Conservation (phyloP, 2,329 filamentous ascomycete species). For the Thermothelomyces thermophilus region DNA sequence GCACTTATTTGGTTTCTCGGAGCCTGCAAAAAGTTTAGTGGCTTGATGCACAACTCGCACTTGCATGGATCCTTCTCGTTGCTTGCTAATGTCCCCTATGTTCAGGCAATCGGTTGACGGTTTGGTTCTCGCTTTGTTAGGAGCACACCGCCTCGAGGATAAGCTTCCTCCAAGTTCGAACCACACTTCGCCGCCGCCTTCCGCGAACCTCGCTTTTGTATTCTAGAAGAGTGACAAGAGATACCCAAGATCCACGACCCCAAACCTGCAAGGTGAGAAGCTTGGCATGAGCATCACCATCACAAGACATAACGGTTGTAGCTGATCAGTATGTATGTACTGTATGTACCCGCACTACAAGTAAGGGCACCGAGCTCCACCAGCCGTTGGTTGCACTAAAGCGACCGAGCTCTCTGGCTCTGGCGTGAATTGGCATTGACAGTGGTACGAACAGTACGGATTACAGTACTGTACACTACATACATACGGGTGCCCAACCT, state of each 20-base stretch:
- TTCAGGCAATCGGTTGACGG: background rate
- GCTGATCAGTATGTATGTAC: no score
- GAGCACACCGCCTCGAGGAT: constrained; percentile 15
- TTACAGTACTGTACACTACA: background rate
- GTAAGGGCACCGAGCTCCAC: no score
- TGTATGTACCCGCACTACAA: no score
- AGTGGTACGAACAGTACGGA: no score
- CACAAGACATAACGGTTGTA: background rate
- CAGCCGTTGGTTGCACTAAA: background rate
- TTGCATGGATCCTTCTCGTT: background rate
- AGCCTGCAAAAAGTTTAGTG: no score
- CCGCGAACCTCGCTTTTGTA: background rate
- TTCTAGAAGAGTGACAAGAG: no score
- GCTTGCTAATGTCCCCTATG: no score
- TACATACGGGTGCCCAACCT: background rate
- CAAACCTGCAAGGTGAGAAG: no score
- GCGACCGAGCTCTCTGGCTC: constrained; percentile 2
- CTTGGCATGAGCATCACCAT: background rate
- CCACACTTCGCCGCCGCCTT: background rate
- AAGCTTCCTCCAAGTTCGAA: background rate
- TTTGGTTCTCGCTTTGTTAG: background rate
- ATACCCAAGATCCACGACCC: background rate
- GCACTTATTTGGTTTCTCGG: no score
- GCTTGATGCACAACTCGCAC: no score
- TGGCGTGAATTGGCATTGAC: no score